Percentiles rank a stretch among this genome's conserved stretches.
phyloP scores from a whole-genome alignment of 2,329 filamentous ascomycete species.

The Hymenoscyphus fructigenus region DNA sequence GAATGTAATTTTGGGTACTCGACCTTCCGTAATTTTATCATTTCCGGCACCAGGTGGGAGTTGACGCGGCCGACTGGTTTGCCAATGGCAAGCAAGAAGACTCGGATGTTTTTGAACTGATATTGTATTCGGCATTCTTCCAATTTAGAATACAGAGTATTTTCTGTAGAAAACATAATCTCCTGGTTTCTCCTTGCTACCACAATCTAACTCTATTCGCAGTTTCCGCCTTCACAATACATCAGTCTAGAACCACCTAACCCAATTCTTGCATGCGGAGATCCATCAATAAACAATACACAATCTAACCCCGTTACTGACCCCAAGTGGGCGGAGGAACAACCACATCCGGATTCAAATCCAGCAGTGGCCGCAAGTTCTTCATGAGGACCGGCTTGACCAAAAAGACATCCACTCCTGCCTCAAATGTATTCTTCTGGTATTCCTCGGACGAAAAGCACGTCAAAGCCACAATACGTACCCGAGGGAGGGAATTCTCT shows the following conservation, averaged over 20 bases:
- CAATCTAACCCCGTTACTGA: not conserved
- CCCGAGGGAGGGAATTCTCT: slow-evolving; percentile 39
- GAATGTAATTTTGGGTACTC: too few relatives aligned
- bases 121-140: not conserved
- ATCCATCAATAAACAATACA: not conserved
- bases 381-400: slow-evolving; percentile 47
- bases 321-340: not conserved
- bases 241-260: not conserved
- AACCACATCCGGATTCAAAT: slow-evolving; percentile 19
- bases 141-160: too few relatives aligned
- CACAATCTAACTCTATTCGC: slow-evolving; percentile 2
- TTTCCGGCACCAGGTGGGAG: too few relatives aligned
- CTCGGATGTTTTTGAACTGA: not conserved
- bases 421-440: slow-evolving; percentile 47
- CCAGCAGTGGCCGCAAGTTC: slow-evolving; percentile 21
- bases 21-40: too few relatives aligned
- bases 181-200: too few relatives aligned
- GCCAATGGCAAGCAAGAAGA: too few relatives aligned
- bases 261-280: not conserved
- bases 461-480: slow-evolving; percentile 51
- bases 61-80: too few relatives aligned
- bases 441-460: slow-evolving; percentile 49
- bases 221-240: not conserved
- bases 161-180: too few relatives aligned
- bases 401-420: slow-evolving; percentile 52